phyloP scores from a whole-genome alignment of 1,284 basidiomycete genomes.

The Agroathelia rolfsii region DNA sequence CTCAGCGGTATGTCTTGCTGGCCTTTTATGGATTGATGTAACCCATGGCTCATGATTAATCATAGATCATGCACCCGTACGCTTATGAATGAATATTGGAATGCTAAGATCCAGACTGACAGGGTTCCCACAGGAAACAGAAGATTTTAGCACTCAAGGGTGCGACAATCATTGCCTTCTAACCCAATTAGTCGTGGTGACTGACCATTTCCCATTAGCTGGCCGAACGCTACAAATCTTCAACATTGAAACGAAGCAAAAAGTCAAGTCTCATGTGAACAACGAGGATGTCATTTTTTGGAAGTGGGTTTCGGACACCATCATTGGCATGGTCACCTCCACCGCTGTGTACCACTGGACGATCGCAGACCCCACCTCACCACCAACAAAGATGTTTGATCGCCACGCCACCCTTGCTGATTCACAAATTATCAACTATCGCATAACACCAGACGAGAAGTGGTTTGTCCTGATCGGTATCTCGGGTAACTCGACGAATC shows the following conservation, averaged over 20 bases:
- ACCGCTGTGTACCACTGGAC: slow-evolving; percentile 93
- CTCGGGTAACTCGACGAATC: slow-evolving; percentile 86
- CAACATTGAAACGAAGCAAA: slow-evolving; percentile 95
- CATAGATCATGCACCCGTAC: slow-evolving; percentile 98
- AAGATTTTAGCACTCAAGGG: slow-evolving; percentile 97
- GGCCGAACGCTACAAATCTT: slow-evolving; percentile 94
- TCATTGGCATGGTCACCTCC: slow-evolving; percentile 94
- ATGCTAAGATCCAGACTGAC: no score
- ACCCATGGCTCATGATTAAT: no score
- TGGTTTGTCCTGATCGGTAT: slow-evolving; percentile 98
- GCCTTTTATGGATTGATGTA: no score
- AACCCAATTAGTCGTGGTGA: slow-evolving; percentile 1
- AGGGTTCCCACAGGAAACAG: no score
- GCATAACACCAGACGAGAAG: slow-evolving; percentile 85
- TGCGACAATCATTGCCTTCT: slow-evolving; percentile 25
- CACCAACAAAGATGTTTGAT: slow-evolving; percentile 91
- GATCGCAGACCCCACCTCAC: slow-evolving; percentile 60
- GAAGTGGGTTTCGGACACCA: slow-evolving; percentile 94
- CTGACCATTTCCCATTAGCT: slow-evolving; percentile 31
- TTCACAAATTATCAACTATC: slow-evolving; percentile 98
- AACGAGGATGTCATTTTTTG: slow-evolving; percentile 96
- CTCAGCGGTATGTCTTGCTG: no score
- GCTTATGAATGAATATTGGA: no score
- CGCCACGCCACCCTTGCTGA: slow-evolving; percentile 91
- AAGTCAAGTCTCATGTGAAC: slow-evolving; percentile 93